Evolutionary conservation across 169 alveolate species (phyloP).

Genomic region (Plasmodium adleri): DNA sequence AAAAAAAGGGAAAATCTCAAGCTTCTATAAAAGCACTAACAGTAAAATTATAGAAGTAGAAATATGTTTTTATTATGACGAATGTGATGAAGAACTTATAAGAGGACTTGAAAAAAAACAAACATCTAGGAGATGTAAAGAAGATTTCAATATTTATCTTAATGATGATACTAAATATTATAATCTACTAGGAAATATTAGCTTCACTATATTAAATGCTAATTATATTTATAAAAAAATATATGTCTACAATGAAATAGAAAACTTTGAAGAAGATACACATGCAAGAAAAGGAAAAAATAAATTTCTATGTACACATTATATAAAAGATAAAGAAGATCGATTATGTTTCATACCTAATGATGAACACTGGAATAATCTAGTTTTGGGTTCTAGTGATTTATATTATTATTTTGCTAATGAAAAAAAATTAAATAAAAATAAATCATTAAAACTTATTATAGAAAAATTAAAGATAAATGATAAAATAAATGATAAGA

Average conservation of each 20-base stretch:
- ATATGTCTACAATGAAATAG: constrained; percentile 32
- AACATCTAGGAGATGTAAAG: constrained; percentile 28
- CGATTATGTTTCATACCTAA: constrained; percentile 27
- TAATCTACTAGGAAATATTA: constrained; percentile 47
- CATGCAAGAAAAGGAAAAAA: constrained; percentile 22
- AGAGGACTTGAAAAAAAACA: constrained; percentile 7
- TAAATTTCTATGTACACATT: constrained; percentile 44
- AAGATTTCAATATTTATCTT: constrained; percentile 10
- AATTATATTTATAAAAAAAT: constrained; percentile 55
- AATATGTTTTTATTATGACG: constrained; percentile 45
- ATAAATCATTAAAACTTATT: constrained; percentile 18
- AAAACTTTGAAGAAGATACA: constrained; percentile 16
- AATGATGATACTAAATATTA: constrained; percentile 16
- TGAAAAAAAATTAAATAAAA: constrained; percentile 34
- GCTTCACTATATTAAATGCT: constrained; percentile 37
- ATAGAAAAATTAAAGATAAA: constrained; percentile 42
- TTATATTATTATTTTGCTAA: constrained; percentile 49
- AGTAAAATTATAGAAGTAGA: constrained; percentile 25
- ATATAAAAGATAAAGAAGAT: constrained; percentile 49
- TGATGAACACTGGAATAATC: constrained; percentile 56
- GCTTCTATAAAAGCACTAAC: constrained; percentile 20
- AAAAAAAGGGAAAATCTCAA: constrained; percentile 52
- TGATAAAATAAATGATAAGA: not conserved
- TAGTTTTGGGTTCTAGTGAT: constrained; percentile 62
- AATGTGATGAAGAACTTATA: constrained; percentile 16